Percentiles rank a stretch among this genome's conserved stretches.
Conservation (phyloP, 2,329 filamentous ascomycete species). For the Colletotrichum plurivorum region DNA sequence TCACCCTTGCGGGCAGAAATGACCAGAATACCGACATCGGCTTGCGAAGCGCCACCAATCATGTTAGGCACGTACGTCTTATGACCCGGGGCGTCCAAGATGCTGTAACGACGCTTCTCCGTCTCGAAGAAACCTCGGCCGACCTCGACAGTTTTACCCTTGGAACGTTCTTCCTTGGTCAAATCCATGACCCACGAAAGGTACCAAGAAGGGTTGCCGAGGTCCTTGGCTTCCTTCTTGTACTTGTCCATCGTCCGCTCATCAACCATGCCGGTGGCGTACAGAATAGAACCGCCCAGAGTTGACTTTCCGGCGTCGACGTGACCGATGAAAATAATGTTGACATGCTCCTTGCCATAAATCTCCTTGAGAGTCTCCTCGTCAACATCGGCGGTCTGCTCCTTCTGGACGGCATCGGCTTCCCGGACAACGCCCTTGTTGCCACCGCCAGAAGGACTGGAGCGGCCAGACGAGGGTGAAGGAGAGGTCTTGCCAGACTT, state of each 20-base stretch:
- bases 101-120: constrained; percentile 95
- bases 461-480: constrained; percentile 85
- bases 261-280: constrained; percentile 98
- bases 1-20: constrained; percentile 98
- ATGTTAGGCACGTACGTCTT: constrained; percentile 99
- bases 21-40: constrained; percentile 94
- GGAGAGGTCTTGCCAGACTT: constrained; percentile 82
- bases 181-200: constrained; percentile 98
- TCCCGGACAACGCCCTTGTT: constrained; percentile 71
- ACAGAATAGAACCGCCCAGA: constrained; percentile 92
- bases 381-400: constrained; percentile 82
- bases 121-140: constrained; percentile 97
- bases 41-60: constrained; percentile 95
- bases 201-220: constrained; percentile 98
- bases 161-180: constrained; percentile 94
- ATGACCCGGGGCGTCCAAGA: constrained; percentile 96
- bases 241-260: constrained; percentile 99
- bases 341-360: constrained; percentile 93
- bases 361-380: constrained; percentile 88
- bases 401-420: constrained; percentile 86
- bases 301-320: constrained; percentile 99
- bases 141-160: constrained; percentile 98
- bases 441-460: constrained; percentile 79
- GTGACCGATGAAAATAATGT: constrained; percentile 98
- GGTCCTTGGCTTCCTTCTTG: constrained; percentile 95